phyloP scores from a whole-genome alignment of 768 basidiomycete genomes.

The Suillus subaureus region DNA sequence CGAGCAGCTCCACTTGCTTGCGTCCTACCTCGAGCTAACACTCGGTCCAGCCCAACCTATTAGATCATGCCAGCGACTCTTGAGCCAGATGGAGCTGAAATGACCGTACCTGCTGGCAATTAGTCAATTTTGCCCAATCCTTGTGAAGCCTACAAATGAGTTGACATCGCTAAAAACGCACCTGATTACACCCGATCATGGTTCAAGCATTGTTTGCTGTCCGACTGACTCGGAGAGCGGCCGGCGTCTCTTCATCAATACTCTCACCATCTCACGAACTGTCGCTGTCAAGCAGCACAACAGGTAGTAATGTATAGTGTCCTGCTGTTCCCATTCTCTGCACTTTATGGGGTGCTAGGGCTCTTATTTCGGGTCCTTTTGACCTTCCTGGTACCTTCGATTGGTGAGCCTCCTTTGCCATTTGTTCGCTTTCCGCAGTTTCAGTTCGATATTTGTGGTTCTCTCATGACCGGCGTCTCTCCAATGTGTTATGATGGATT shows the following conservation, averaged over 20 bases:
- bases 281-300: background rate
- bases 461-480: background rate
- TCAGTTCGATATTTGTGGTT: background rate
- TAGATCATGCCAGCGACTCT: too few relatives aligned
- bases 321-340: background rate
- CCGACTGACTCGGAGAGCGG: background rate
- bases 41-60: too few relatives aligned
- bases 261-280: background rate
- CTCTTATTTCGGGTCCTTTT: background rate
- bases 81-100: too few relatives aligned
- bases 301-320: background rate
- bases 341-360: background rate
- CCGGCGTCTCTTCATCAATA: background rate
- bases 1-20: too few relatives aligned
- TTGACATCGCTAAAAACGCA: background rate
- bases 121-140: too few relatives aligned
- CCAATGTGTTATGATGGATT: background rate
- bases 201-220: background rate
- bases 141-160: background rate
- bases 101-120: too few relatives aligned
- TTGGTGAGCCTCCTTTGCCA: background rate
- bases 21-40: too few relatives aligned
- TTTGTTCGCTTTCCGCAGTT: background rate
- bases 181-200: background rate
- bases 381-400: background rate